Evolutionary conservation across 1,284 basidiomycete species (phyloP).

Genomic region (Sphaerobolus stellatus): DNA sequence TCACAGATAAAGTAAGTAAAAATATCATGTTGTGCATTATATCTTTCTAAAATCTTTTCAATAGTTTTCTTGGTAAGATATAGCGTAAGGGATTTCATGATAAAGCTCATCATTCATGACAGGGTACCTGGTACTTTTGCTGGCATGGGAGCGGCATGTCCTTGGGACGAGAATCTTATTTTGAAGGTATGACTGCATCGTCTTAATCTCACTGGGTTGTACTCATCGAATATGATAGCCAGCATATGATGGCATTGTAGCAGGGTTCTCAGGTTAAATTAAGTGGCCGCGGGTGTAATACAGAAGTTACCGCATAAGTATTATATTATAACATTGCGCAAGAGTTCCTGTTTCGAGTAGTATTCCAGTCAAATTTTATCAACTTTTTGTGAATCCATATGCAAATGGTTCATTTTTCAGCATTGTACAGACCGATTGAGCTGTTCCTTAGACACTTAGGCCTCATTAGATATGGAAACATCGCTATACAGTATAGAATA

Average conservation of each 20-base stretch:
- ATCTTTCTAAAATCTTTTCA: background rate
- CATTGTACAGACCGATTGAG: no score
- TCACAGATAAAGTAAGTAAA: slow-evolving; percentile 38
- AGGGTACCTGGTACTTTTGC: slow-evolving; percentile 37
- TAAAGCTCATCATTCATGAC: slow-evolving; percentile 18
- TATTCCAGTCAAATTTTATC: background rate
- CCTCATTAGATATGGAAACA: no score
- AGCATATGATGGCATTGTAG: slow-evolving; percentile 42
- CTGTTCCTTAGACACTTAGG: no score
- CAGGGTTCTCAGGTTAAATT: slow-evolving; percentile 13
- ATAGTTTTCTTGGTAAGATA: background rate
- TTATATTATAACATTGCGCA: background rate
- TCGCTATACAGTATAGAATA: no score
- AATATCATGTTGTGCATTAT: background rate
- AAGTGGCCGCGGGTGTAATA: background rate
- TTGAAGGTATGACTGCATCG: slow-evolving; percentile 26
- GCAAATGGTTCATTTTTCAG: background rate
- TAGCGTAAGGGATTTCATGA: background rate
- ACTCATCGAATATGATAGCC: slow-evolving; percentile 25
- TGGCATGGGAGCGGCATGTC: slow-evolving; percentile 36
- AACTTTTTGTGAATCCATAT: background rate
- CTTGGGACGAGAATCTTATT: slow-evolving; percentile 29
- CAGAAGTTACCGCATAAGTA: background rate
- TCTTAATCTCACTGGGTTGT: slow-evolving; percentile 8
- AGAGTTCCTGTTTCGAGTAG: background rate